Conservation (phyloP, 208 protist species). For the Acanthamoeba sp. region DNA sequence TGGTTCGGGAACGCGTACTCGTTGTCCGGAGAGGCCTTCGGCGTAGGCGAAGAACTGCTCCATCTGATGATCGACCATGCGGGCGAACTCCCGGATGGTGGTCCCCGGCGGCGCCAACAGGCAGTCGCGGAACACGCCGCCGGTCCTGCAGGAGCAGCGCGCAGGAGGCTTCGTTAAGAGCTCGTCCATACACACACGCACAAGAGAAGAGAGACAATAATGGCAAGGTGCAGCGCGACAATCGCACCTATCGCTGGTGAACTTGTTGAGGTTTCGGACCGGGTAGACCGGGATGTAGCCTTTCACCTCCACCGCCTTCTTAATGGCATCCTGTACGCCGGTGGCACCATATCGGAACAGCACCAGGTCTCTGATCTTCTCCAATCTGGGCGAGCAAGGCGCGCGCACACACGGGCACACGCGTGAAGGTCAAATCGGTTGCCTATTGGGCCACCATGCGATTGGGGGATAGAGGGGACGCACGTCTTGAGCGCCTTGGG, state of each 20-base stretch:
- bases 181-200: background rate
- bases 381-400: constrained; percentile 40
- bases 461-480: too few relatives aligned
- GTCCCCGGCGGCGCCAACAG: constrained; percentile 78
- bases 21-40: constrained; percentile 81
- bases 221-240: background rate
- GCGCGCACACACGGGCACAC: too few relatives aligned
- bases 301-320: constrained; percentile 81
- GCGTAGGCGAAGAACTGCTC: constrained; percentile 83
- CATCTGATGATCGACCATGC: constrained; percentile 79
- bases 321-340: constrained; percentile 80
- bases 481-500: constrained; percentile 62
- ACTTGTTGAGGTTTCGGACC: constrained; percentile 80
- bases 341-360: constrained; percentile 84
- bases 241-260: constrained; percentile 71
- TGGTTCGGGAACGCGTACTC: constrained; percentile 29
- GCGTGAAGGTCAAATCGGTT: too few relatives aligned
- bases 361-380: constrained; percentile 84
- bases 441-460: too few relatives aligned
- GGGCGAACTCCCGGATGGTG: constrained; percentile 81
- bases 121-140: constrained; percentile 80
- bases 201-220: background rate
- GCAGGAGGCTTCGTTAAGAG: background rate
- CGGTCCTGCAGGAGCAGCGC: constrained; percentile 6
- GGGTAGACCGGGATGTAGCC: constrained; percentile 79